phyloP scores from a whole-genome alignment of 106 monocot genomes.

The Ottelia alismoides region DNA sequence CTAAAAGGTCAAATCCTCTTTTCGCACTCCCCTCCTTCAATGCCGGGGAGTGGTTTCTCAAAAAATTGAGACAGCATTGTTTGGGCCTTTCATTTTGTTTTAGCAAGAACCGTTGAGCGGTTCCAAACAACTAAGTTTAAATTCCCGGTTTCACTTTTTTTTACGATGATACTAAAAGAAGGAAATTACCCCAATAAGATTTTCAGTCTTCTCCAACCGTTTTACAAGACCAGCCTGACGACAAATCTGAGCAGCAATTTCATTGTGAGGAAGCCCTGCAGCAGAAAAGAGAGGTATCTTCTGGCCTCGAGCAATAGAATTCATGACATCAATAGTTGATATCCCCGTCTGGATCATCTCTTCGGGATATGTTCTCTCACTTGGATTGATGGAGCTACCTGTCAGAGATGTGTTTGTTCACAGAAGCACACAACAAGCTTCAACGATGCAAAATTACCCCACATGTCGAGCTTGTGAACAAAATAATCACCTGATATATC shows the following conservation, averaged over 20 bases:
- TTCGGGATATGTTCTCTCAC: slow-evolving; percentile 99
- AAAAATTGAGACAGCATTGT: too few species aligned
- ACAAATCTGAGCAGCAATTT: slow-evolving; percentile 99
- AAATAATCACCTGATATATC: slow-evolving; percentile 83
- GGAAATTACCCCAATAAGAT: slow-evolving; percentile 74
- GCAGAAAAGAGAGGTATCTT: slow-evolving; percentile 98
- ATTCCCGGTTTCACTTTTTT: too few species aligned
- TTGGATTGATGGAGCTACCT: slow-evolving; percentile 99
- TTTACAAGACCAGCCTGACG: slow-evolving; percentile 99
- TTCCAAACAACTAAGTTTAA: too few species aligned
- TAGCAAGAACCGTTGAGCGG: too few species aligned
- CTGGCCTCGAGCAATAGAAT: slow-evolving; percentile 97
- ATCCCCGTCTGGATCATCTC: slow-evolving; percentile 99
- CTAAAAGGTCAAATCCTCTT: too few species aligned
- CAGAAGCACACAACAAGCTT: neutral
- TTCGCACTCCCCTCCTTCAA: too few species aligned
- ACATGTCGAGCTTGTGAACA: too few species aligned
- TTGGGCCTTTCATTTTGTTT: too few species aligned
- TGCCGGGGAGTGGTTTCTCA: too few species aligned
- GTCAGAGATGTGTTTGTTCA: slow-evolving; percentile 1
- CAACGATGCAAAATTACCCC: too few species aligned
- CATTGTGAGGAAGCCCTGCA: slow-evolving; percentile 96
- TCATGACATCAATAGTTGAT: slow-evolving; percentile 99
- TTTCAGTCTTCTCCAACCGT: slow-evolving; percentile 55
- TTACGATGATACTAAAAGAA: too few species aligned